Conservation (phyloP, 306 rosid genomes). For the Dalbergia cultrata region DNA sequence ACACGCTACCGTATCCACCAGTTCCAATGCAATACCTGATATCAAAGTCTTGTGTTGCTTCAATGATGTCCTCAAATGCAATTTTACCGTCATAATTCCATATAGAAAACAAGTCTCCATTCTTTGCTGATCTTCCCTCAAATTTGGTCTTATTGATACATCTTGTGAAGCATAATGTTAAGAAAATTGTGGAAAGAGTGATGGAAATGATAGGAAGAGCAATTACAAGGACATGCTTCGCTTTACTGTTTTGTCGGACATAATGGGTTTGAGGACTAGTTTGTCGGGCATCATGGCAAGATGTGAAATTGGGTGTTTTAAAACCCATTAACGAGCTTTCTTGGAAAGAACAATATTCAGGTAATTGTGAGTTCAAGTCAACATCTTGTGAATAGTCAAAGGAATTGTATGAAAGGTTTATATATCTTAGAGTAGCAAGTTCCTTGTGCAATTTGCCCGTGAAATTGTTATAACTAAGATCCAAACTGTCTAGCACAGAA, state of each 20-base stretch:
- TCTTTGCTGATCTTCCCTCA: background rate
- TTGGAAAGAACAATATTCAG: background rate
- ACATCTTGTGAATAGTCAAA: background rate
- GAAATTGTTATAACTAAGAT: background rate
- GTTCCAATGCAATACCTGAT: constrained; percentile 22
- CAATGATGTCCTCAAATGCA: constrained; percentile 34
- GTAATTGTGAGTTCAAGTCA: too few species aligned
- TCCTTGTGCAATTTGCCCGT: background rate
- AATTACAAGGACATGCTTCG: background rate
- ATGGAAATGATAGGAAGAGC: background rate
- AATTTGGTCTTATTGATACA: too few species aligned
- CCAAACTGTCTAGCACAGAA: background rate
- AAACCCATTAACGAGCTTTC: background rate
- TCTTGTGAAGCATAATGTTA: background rate
- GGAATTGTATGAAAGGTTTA: background rate
- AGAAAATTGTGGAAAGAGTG: background rate
- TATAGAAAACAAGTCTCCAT: constrained; percentile 26
- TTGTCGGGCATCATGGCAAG: background rate
- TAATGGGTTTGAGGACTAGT: background rate
- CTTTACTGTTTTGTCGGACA: background rate
- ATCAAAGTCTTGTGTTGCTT: constrained; percentile 31
- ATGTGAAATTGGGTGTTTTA: background rate
- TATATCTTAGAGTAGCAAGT: background rate
- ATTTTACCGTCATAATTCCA: constrained; percentile 42
- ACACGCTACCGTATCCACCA: constrained; percentile 18